Evolutionary conservation across 805 yeast species (phyloP).

Genomic region (Candida easanensis): DNA sequence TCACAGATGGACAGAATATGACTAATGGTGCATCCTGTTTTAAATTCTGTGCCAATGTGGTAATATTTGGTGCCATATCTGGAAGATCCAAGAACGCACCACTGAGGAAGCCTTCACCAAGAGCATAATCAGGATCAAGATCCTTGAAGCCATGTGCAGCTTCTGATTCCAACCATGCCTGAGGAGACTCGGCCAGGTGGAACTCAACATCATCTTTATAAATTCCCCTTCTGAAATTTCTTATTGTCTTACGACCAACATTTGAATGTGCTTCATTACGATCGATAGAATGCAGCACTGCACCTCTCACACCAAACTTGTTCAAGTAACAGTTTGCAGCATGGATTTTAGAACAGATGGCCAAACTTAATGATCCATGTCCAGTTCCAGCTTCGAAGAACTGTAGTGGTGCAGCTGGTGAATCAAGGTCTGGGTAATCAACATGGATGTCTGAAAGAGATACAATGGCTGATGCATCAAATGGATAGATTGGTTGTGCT

Average conservation of each 20-base stretch:
- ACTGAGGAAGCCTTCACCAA: slow-evolving; percentile 32
- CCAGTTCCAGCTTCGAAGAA: slow-evolving; percentile 55
- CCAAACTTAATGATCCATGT: slow-evolving; percentile 48
- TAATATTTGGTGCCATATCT: slow-evolving; percentile 35
- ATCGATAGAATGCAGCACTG: slow-evolving; percentile 46
- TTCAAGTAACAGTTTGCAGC: slow-evolving; percentile 39
- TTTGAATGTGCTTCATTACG: slow-evolving; percentile 37
- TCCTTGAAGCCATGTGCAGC: slow-evolving; percentile 27
- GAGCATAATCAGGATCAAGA: slow-evolving; percentile 16
- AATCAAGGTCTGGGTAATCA: slow-evolving; percentile 34
- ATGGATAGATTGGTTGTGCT: slow-evolving; percentile 51
- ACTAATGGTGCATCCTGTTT: slow-evolving; percentile 42
- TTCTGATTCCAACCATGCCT: slow-evolving; percentile 34
- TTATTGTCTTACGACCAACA: slow-evolving; percentile 40
- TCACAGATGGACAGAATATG: slow-evolving; percentile 46
- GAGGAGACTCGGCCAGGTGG: slow-evolving; percentile 40
- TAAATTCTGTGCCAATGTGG: slow-evolving; percentile 32
- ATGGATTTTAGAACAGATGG: slow-evolving; percentile 41
- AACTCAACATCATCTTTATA: slow-evolving; percentile 45
- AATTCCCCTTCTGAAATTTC: slow-evolving; percentile 40
- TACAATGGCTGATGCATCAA: slow-evolving; percentile 47
- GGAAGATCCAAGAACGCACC: slow-evolving; percentile 51
- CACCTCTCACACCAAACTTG: slow-evolving; percentile 35
- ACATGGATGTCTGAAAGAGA: slow-evolving; percentile 44
- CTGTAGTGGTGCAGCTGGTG: slow-evolving; percentile 32